phyloP scores from a whole-genome alignment of 2,329 filamentous ascomycete genomes.

The Knufia petricola region DNA sequence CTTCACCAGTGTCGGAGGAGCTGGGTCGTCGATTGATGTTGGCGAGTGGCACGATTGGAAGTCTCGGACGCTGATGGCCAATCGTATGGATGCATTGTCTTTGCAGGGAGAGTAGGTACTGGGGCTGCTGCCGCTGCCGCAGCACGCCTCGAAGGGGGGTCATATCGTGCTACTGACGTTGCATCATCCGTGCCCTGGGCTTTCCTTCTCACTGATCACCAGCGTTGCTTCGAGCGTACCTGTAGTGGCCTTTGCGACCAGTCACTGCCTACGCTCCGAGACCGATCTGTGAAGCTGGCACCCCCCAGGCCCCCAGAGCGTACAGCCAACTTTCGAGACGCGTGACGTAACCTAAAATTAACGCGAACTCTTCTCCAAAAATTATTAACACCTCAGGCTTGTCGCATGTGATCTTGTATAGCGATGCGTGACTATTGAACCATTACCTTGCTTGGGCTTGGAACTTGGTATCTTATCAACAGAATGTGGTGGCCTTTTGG shows the following conservation, averaged over 20 bases:
- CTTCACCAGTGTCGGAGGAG: conserved; percentile 18
- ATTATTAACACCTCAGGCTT: too few species aligned
- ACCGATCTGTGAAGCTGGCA: neutral
- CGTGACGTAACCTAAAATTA: too few species aligned
- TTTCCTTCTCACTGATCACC: neutral
- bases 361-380: too few species aligned
- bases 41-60: neutral
- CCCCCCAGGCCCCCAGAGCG: too few species aligned
- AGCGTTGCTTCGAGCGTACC: neutral
- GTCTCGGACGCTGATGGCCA: conserved; percentile 12
- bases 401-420: too few species aligned
- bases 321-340: too few species aligned
- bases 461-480: neutral
- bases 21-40: conserved; percentile 9
- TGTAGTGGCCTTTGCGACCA: neutral
- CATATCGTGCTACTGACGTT: neutral
- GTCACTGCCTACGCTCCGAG: too few species aligned
- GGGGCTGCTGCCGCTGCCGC: neutral
- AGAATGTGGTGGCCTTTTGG: conserved; percentile 2
- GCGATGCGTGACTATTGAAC: too few species aligned
- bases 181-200: neutral
- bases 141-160: neutral
- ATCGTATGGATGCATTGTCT: conserved; percentile 14
- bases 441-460: too few species aligned
- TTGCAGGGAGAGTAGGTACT: neutral